Base-by-base conservation (phyloP, 345 rosid genomes). In the Salix dunnii region DNA sequence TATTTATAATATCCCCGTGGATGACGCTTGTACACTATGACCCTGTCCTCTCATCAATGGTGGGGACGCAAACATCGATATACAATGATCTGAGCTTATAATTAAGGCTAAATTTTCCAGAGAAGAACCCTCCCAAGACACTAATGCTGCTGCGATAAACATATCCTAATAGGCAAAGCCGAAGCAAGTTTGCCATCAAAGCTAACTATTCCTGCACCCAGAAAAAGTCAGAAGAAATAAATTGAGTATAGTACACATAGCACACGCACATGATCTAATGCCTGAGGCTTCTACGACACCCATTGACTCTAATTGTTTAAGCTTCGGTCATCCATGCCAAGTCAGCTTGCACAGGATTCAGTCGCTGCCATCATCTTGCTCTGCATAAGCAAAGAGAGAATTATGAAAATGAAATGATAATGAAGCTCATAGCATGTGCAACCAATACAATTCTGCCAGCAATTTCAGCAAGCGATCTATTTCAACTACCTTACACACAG, bases 351-450 rank as follows among this genome's bases (percentile, higher is more conserved):
- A 48, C 51, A 49, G 80, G 76, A 75, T 72, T 83, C 80, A 87
- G 30, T 81, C 82, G 17, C 77, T 83, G 80, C 82, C 86, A 1
- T 77, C 82, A 2, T 78, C 85, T 23, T 71, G 74, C 53, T 67
- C 90, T 87, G 87, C 84, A 80, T 63, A 60, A 2, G 46, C 49
- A 27, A 48, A 51, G 31, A 46, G 38, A 25, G 69, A 18, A 46
- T 74, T 33, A 55, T 48, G 42, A 71, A 21, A 73, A 72, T 12
- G 7, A 53, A 79, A 8, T 16, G 13, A 31, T 23, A 46, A 7
- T 13, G 20, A 53, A 28, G 28, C 28, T 42, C n/a, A 67, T 70
- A 7, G 4, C 20, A 55, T 27, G 49, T 21, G 60, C 28, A 62
- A 30, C 6, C 21, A 49, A 72, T 21, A 33, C 11, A 16, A 42